Conservation (phyloP, 768 basidiomycete genomes). For the Lyophyllum shimeji region DNA sequence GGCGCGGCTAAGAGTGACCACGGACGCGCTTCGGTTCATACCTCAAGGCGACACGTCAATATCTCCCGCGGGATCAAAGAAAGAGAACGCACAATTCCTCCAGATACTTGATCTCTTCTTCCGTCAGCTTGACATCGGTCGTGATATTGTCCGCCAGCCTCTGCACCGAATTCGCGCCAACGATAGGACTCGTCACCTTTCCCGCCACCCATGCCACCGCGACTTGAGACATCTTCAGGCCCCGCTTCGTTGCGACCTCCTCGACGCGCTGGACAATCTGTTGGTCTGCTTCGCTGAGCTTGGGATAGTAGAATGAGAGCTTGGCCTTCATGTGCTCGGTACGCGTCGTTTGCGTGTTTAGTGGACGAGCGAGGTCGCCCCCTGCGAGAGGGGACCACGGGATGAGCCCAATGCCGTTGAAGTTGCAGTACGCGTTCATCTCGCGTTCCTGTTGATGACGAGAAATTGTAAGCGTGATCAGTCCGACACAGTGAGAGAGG, state of each 20-base stretch:
- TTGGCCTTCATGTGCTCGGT: constrained; percentile 11
- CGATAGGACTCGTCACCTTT: constrained; percentile 35
- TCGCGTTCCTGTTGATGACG: constrained; percentile 36
- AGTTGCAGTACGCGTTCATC: constrained; percentile 42
- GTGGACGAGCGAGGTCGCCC: constrained; percentile 38
- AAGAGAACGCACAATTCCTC: background rate
- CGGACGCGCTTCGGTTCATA: background rate
- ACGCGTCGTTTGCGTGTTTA: constrained; percentile 23
- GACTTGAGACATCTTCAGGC: constrained; percentile 42
- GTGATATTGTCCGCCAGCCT: constrained; percentile 16
- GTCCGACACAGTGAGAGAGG: background rate
- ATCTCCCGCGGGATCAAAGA: background rate
- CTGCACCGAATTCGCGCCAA: constrained; percentile 20
- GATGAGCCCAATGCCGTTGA: constrained; percentile 50
- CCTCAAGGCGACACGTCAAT: background rate
- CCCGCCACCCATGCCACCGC: constrained; percentile 40
- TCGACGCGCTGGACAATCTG: constrained; percentile 36
- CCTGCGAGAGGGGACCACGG: constrained; percentile 43
- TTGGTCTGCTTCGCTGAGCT: constrained; percentile 24
- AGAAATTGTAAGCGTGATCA: background rate
- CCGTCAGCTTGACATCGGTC: constrained; percentile 27
- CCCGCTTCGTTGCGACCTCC: constrained; percentile 39
- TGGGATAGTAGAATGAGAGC: constrained; percentile 9
- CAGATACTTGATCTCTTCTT: constrained; percentile 22
- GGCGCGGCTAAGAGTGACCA: background rate